Percentiles rank a stretch among this genome's conserved stretches.
These are phyloP conservation scores for Sclerotiophoma versabilis DNA, from an alignment of 2,329 filamentous ascomycete species.

Conservation along the genomic window DNA sequence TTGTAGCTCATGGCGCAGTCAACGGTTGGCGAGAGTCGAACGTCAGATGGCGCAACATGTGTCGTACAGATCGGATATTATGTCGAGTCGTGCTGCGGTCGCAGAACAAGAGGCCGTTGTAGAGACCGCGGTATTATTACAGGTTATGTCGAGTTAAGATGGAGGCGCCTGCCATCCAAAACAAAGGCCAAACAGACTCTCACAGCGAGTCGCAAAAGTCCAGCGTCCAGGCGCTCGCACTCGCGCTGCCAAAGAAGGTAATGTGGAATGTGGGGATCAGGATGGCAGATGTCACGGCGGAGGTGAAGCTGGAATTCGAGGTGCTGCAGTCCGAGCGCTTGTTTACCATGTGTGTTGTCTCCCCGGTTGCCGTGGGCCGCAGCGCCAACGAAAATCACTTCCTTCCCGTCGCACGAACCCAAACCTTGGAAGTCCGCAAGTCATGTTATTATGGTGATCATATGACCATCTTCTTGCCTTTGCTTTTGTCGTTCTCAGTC, in stretches of 20 bases:
- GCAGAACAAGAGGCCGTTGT: conserved; percentile 35
- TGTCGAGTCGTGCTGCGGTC: conserved; percentile 21
- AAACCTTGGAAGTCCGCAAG: not conserved
- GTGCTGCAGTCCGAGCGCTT: conserved; percentile 27
- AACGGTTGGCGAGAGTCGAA: conserved; percentile 14
- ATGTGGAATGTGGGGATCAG: conserved; percentile 38
- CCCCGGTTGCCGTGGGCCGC: conserved; percentile 15
- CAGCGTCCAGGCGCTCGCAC: conserved; percentile 31
- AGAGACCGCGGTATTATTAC: conserved; percentile 39
- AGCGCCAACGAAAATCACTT: conserved; percentile 25
- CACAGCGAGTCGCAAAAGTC: conserved; percentile 26
- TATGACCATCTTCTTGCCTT: not conserved
- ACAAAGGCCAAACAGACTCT: conserved; percentile 20
- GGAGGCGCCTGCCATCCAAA: conserved; percentile 37
- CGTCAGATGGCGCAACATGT: conserved; percentile 35
- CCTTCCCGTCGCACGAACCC: conserved; percentile 22
- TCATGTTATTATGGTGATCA: not conserved
- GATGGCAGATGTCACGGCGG: conserved; percentile 32
- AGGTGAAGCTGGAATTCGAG: conserved; percentile 36
- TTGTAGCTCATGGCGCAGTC: conserved; percentile 46
- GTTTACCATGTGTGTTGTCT: conserved; percentile 36
- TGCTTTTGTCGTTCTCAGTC: not conserved
- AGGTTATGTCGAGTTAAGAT: conserved; percentile 21
- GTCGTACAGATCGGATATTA: conserved; percentile 31
- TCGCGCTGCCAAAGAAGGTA: conserved; percentile 40